These are phyloP conservation scores for Kodamaea sp. DNA, from an alignment of 1,139 yeast species.

Conservation along the genomic window DNA sequence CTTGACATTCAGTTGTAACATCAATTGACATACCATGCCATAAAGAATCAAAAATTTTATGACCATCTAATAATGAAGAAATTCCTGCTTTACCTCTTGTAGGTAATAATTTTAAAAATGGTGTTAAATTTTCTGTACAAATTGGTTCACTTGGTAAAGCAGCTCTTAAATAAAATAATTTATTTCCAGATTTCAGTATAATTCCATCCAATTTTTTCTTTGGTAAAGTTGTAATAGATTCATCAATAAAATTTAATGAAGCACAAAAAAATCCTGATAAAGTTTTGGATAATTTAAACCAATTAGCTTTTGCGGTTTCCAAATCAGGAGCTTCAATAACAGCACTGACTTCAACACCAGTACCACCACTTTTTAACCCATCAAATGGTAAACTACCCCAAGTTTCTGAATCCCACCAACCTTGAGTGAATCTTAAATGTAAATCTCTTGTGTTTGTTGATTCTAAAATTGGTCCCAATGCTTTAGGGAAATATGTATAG, in stretches of 20 bases:
- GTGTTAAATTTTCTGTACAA: conserved; percentile 96
- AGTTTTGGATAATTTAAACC: conserved; percentile 72
- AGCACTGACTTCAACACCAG: conserved; percentile 95
- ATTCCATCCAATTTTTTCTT: conserved; percentile 20
- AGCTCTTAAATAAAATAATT: conserved; percentile 66
- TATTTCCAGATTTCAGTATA: conserved; percentile 25
- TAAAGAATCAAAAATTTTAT: conserved; percentile 85
- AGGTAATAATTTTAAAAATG: conserved; percentile 84
- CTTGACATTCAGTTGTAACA: conserved; percentile 54
- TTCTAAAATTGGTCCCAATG: conserved; percentile 74
- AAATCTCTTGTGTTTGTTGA: conserved; percentile 67
- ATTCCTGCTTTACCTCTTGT: conserved; percentile 92
- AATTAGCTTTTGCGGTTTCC: conserved; percentile 55
- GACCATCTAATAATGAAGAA: conserved; percentile 87
- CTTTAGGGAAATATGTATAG: conserved; percentile 74
- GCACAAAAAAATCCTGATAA: conserved; percentile 95
- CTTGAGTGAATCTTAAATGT: conserved; percentile 85
- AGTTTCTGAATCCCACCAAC: conserved; percentile 88
- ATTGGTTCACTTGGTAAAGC: conserved; percentile 94
- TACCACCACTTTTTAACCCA: conserved; percentile 81
- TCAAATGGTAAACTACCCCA: conserved; percentile 82
- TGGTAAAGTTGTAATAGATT: conserved; percentile 75
- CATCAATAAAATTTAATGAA: conserved; percentile 83
- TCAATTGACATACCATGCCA: conserved; percentile 96
- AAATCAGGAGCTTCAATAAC: conserved; percentile 62